Conservation (phyloP, 371 early-diverging fungal genomes). For the Mortierella polycephala region DNA sequence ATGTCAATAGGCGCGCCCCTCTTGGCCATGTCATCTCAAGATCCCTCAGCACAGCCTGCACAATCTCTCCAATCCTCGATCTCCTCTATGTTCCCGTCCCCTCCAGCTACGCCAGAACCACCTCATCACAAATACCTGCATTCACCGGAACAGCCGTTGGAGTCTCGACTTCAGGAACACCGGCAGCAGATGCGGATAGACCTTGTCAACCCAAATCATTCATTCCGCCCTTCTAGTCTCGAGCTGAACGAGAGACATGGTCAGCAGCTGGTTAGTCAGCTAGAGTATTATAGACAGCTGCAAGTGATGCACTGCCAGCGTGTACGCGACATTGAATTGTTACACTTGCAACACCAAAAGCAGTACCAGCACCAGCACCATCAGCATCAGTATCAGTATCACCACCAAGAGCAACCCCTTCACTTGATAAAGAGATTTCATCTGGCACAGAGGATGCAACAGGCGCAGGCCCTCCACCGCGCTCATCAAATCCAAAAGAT, state of each 20-base stretch:
- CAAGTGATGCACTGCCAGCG: constrained; percentile 46
- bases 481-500: constrained; percentile 45
- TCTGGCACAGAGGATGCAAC: constrained; percentile 36
- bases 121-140: neutral
- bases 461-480: constrained; percentile 31
- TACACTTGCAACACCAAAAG: constrained; percentile 31
- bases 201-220: constrained; percentile 8
- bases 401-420: constrained; percentile 17
- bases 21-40: constrained; percentile 10
- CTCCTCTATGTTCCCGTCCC: constrained; percentile 8
- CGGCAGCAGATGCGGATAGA: constrained; percentile 19
- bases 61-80: constrained; percentile 3
- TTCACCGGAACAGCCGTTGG: constrained; percentile 13
- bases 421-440: constrained; percentile 35
- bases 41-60: constrained; percentile 2
- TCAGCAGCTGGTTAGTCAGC: constrained; percentile 22
- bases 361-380: constrained; percentile 20
- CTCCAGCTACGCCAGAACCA: constrained; percentile 1
- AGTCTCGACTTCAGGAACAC: constrained; percentile 12
- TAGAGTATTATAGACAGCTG: constrained; percentile 40
- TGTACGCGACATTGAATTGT: constrained; percentile 24
- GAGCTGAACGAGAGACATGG: constrained; percentile 14
- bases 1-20: neutral
- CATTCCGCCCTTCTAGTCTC: constrained; percentile 14
- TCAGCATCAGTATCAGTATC: constrained; percentile 18